phyloP scores from a whole-genome alignment of 352 stramenopile species.

The Pythium coloratum region DNA sequence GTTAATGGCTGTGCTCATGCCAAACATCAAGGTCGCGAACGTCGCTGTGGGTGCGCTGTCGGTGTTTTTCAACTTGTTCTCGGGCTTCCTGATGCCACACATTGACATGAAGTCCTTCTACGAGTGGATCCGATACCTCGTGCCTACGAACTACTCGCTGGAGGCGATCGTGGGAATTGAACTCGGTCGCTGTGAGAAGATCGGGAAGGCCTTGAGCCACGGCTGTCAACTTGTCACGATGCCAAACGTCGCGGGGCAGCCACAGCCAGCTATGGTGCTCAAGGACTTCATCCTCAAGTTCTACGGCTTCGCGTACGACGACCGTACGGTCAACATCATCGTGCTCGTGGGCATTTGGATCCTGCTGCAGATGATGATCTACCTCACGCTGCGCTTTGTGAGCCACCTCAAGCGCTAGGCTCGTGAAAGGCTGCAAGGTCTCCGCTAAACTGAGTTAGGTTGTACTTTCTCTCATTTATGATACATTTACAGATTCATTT shows the following conservation, averaged over 20 bases:
- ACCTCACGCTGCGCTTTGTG: constrained; percentile 49
- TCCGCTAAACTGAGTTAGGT: no score
- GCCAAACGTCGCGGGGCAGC: not conserved
- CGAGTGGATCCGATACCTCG: constrained; percentile 44
- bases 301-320: constrained; percentile 31
- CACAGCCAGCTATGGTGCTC: not conserved
- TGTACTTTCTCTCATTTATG: no score
- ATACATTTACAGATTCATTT: no score
- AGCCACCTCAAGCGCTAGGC: constrained; percentile 55
- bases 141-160: constrained; percentile 42
- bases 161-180: constrained; percentile 29
- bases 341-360: constrained; percentile 33
- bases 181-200: constrained; percentile 27
- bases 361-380: constrained; percentile 37
- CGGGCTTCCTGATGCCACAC: constrained; percentile 39
- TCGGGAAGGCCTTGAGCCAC: constrained; percentile 8
- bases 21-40: constrained; percentile 55
- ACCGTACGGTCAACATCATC: constrained; percentile 30
- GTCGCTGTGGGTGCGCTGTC: constrained; percentile 46
- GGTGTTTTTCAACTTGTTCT: constrained; percentile 53
- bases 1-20: constrained; percentile 47
- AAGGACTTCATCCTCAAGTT: constrained; percentile 22
- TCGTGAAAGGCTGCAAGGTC: no score
- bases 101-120: constrained; percentile 38
- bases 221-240: constrained; percentile 16